A percentile compares a stretch with the other conserved stretches of the same genome.
Conservation (phyloP, 2,329 filamentous ascomycete species). For the Atkinsonella texensis region DNA sequence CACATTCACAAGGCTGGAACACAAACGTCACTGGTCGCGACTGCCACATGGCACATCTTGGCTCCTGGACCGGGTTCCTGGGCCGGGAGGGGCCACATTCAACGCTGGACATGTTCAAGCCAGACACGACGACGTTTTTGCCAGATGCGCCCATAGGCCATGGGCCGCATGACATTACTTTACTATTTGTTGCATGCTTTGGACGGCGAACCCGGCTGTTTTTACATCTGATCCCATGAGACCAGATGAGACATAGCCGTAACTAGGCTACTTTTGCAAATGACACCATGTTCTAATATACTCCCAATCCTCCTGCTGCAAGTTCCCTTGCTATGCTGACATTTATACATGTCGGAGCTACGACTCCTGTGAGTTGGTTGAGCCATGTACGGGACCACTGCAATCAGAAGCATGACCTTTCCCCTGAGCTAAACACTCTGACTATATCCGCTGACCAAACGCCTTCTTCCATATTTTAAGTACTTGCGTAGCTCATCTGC, state of each 20-base stretch:
- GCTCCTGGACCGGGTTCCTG: too few species aligned
- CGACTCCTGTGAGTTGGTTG: neutral
- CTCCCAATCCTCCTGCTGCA: neutral
- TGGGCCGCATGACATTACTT: too few species aligned
- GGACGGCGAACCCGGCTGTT: too few species aligned
- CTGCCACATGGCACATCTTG: too few species aligned
- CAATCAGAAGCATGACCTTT: neutral
- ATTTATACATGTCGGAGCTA: neutral
- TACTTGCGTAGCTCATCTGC: conserved; percentile 86
- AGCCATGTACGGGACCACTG: neutral
- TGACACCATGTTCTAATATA: neutral
- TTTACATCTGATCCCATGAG: too few species aligned
- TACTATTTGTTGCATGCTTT: too few species aligned
- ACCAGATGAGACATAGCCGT: neutral
- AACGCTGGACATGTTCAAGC: neutral
- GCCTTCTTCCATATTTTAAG: conserved; percentile 46
- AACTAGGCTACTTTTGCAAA: neutral
- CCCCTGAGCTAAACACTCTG: conserved; percentile 40
- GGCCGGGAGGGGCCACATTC: neutral
- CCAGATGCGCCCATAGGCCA: too few species aligned
- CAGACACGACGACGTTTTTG: too few species aligned
- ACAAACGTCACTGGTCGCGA: neutral
- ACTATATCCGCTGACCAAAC: conserved; percentile 50
- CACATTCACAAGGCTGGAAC: neutral
- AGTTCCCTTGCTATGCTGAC: neutral